These are phyloP conservation scores for Fusarium anguioides DNA, from an alignment of 2,329 filamentous ascomycete genomes.

Conservation along the genomic window DNA sequence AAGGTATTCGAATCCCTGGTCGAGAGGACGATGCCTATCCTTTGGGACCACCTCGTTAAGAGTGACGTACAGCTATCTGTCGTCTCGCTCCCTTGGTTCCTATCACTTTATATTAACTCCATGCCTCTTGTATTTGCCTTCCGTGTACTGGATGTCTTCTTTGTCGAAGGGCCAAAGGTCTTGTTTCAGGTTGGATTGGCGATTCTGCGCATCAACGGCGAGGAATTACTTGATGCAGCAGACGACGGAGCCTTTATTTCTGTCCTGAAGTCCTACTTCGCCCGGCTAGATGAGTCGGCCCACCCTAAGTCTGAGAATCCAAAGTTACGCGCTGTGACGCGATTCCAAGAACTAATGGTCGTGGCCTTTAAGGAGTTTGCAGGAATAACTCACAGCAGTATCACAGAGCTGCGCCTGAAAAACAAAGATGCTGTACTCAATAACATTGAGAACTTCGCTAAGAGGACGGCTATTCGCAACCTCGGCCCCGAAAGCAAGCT, in stretches of 20 bases:
- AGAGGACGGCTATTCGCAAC: conserved; percentile 95
- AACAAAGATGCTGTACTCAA: conserved; percentile 95
- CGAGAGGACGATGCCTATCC: conserved; percentile 98
- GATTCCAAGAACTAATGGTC: conserved; percentile 98
- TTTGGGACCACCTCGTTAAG: conserved; percentile 98
- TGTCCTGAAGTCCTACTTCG: conserved; percentile 94
- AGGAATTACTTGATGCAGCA: conserved; percentile 90
- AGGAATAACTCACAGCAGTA: conserved; percentile 91
- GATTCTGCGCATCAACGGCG: conserved; percentile 96
- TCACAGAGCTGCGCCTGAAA: conserved; percentile 87
- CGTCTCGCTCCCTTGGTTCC: conserved; percentile 96
- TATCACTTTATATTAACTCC: conserved; percentile 98
- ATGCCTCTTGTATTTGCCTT: conserved; percentile 99
- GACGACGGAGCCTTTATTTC: conserved; percentile 98
- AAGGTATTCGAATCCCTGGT: conserved; percentile 97
- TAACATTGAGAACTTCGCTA: conserved; percentile 97
- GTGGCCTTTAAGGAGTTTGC: conserved; percentile 99
- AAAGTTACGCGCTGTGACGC: conserved; percentile 91
- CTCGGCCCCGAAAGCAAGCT: conserved; percentile 96
- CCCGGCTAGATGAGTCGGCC: conserved; percentile 91
- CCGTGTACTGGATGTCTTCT: conserved; percentile 96
- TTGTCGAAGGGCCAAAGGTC: conserved; percentile 96
- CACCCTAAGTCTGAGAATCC: conserved; percentile 96
- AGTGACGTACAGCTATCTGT: conserved; percentile 97
- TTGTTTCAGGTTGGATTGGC: conserved; percentile 96